Percentiles rank a stretch among this genome's conserved stretches.
These are phyloP conservation scores for Gamarada debralockiae DNA, from an alignment of 495 filamentous ascomycete species.

Conservation along the genomic window DNA sequence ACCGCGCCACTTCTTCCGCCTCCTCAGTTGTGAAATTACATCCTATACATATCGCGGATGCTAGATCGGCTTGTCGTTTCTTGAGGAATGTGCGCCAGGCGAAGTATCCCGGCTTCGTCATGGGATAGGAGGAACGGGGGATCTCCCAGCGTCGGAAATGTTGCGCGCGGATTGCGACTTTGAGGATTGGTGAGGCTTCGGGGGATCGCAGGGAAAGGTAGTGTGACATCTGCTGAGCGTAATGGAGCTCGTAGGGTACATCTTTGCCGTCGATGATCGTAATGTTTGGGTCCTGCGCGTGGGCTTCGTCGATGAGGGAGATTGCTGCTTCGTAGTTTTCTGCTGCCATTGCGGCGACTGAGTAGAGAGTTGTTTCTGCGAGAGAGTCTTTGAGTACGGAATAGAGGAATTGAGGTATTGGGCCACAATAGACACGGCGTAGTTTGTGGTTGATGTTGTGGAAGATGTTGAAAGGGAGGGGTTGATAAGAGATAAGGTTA, in stretches of 20 bases:
- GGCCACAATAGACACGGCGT: too few relatives aligned
- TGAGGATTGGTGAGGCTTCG: slow-evolving; percentile 56
- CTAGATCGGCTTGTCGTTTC: slow-evolving; percentile 62
- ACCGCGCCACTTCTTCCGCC: slow-evolving; percentile 31
- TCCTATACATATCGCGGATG: slow-evolving; percentile 47
- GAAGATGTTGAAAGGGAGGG: too few relatives aligned
- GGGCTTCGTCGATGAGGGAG: slow-evolving; percentile 65
- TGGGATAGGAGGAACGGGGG: slow-evolving; percentile 63
- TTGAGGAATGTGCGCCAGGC: slow-evolving; percentile 70
- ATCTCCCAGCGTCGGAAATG: slow-evolving; percentile 81
- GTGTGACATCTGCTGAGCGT: slow-evolving; percentile 70
- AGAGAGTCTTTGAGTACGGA: too few relatives aligned
- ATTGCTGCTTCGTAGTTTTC: slow-evolving; percentile 41
- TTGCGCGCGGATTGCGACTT: slow-evolving; percentile 74
- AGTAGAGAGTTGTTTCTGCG: too few relatives aligned
- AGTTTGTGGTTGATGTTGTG: too few relatives aligned
- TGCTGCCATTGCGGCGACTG: not conserved
- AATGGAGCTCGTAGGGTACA: slow-evolving; percentile 73
- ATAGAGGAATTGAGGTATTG: too few relatives aligned
- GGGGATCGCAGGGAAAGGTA: slow-evolving; percentile 57
- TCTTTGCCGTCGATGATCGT: slow-evolving; percentile 33
- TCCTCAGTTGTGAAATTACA: slow-evolving; percentile 45
- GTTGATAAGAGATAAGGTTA: too few relatives aligned
- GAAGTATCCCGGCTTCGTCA: slow-evolving; percentile 67
- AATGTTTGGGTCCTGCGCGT: slow-evolving; percentile 61